These are phyloP conservation scores for Fusarium temperatum DNA, from an alignment of 2,329 filamentous ascomycete genomes.

Conservation along the genomic window DNA sequence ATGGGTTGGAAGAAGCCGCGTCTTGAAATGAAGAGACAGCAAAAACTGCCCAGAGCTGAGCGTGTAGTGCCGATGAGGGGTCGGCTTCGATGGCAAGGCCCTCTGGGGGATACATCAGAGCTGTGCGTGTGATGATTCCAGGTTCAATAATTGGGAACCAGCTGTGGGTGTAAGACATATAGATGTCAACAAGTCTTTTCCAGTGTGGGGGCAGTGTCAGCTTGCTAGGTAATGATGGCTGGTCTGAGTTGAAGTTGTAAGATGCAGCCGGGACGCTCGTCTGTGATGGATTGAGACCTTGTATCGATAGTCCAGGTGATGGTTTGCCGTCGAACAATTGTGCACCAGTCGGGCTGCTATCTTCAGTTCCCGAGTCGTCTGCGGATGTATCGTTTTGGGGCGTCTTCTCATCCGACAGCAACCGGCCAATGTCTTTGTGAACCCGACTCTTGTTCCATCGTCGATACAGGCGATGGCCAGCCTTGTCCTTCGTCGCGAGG, in stretches of 20 bases:
- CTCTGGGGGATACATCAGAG: slow-evolving; percentile 52
- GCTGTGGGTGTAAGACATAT: slow-evolving; percentile 78
- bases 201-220: slow-evolving; percentile 60
- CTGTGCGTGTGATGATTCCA: slow-evolving; percentile 64
- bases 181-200: slow-evolving; percentile 73
- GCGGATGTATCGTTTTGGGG: slow-evolving; percentile 48
- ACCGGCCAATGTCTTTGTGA: slow-evolving; percentile 68
- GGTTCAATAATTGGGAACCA: slow-evolving; percentile 81
- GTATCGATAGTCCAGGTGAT: slow-evolving; percentile 32
- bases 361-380: slow-evolving; percentile 46
- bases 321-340: slow-evolving; percentile 29
- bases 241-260: slow-evolving; percentile 6
- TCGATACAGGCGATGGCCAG: slow-evolving; percentile 66
- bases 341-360: slow-evolving; percentile 37
- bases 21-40: slow-evolving; percentile 67
- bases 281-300: slow-evolving; percentile 15
- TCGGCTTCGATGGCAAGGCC: slow-evolving; percentile 44
- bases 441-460: slow-evolving; percentile 71
- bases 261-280: slow-evolving; percentile 3
- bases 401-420: slow-evolving; percentile 60
- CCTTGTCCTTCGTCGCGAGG: slow-evolving; percentile 61
- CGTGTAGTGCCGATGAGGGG: slow-evolving; percentile 53
- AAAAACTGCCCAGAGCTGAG: slow-evolving; percentile 68
- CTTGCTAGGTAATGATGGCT: slow-evolving; percentile 25
- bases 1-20: slow-evolving; percentile 36